Base-by-base conservation (phyloP, 805 yeast genomes). In the Yarrowia yakushimensis region DNA sequence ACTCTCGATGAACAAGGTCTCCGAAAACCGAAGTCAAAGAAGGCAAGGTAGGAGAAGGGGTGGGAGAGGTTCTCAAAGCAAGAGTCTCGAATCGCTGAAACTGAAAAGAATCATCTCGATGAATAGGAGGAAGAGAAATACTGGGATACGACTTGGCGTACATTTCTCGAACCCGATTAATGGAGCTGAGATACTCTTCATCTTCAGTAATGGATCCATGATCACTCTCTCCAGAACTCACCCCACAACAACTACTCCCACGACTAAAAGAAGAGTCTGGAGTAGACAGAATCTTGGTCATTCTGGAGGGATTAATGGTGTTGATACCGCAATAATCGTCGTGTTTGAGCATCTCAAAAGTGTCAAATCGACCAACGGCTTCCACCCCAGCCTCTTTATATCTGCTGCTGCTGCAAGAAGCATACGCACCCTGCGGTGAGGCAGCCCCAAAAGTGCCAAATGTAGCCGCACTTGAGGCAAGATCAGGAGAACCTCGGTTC, bases 361-460 rank as follows among this genome's bases (percentile, higher is more conserved):
- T n/a, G n/a, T n/a, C n/a, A n/a, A n/a, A n/a, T n/a, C n/a, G n/a
- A n/a, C n/a, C n/a, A n/a, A n/a, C n/a, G n/a, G n/a, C 20, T 9
- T 7, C 37, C 37, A 12, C 7, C 8, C 17, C 36, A 15, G 15
- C 9, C 41, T 15, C 45, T 39, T 39, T 39, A 39, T 39, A 39
- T 5, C 45, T 11, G 41, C n/a, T 15, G 18, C 3, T 33, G 1
- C 17, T 33, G n/a, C n/a, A n/a, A n/a, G n/a, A n/a, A n/a, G n/a
- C n/a, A n/a, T n/a, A n/a, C n/a, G n/a, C n/a, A n/a, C n/a, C n/a
- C 20, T n/a, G 10, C 8, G 4, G 9, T 8, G 46, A 23, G 3
- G 46, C 46, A 42, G 46, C 46, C 46, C 11, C 46, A 42, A 42
- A n/a, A n/a, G n/a, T n/a, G n/a, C n/a, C n/a, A n/a, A n/a, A n/a